These are phyloP conservation scores for Fraxinus sp. DNA, from an alignment of 305 asterid genomes.

Conservation along the genomic window DNA sequence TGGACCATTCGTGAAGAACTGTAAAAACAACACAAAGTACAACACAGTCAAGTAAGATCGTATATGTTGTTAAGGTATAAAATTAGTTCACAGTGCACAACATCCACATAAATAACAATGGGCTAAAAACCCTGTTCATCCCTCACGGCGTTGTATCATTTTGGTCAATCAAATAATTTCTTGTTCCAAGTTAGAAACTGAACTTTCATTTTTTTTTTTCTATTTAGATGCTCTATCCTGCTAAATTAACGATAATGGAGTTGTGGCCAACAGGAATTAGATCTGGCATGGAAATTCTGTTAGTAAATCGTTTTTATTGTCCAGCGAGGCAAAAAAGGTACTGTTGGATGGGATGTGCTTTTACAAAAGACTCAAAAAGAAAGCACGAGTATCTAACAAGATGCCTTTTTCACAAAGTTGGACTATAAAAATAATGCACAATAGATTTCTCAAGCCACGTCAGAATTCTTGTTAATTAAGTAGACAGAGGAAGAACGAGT, in stretches of 20 bases:
- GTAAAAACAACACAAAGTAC: conserved; percentile 9
- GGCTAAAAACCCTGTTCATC: not conserved
- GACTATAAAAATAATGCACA: not conserved
- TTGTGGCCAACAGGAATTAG: not conserved
- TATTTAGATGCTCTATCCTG: not conserved
- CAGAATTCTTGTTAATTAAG: not conserved
- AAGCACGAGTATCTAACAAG: not conserved
- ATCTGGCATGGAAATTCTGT: not conserved
- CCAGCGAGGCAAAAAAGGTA: not conserved
- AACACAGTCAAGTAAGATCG: not conserved
- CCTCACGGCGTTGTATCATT: not conserved
- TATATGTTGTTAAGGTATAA: not conserved
- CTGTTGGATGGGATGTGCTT: not conserved
- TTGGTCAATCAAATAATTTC: not conserved
- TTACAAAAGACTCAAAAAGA: not conserved
- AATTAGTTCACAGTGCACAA: not conserved
- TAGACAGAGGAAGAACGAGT: not conserved
- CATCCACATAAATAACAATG: not conserved
- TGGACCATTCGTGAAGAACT: conserved; percentile 53
- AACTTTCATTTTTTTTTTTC: not conserved
- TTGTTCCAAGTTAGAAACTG: not conserved
- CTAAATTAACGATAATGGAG: not conserved
- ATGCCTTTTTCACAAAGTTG: not conserved
- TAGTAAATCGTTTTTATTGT: not conserved
- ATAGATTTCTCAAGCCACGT: not conserved